Conservation (phyloP, 768 basidiomycete genomes). For the Panus rudis region DNA sequence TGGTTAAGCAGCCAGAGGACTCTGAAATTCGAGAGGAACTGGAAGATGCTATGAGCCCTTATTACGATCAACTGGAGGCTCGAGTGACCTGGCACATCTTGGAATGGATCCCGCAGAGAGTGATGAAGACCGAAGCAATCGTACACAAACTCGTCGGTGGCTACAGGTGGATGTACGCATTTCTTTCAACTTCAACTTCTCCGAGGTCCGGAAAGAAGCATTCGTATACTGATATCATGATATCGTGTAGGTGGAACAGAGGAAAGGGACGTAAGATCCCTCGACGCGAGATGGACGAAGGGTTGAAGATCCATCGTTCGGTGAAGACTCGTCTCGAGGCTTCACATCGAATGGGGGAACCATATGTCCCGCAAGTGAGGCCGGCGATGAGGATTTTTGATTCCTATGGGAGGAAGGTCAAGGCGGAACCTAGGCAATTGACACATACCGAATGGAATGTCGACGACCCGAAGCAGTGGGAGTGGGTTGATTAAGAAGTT, state of each 20-base stretch:
- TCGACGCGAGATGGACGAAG: conserved; percentile 3
- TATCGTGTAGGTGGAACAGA: conserved; percentile 4
- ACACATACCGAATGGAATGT: conserved; percentile 3
- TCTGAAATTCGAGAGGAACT: conserved; percentile 54
- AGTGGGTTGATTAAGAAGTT: conserved; percentile 6
- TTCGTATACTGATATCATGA: background rate
- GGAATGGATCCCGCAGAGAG: conserved; percentile 30
- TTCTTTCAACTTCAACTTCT: background rate
- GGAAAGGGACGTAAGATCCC: conserved; percentile 3
- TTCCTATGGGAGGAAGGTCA: background rate
- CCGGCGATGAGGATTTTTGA: background rate
- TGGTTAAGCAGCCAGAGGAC: background rate
- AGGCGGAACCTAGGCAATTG: conserved; percentile 1
- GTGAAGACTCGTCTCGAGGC: conserved; percentile 13
- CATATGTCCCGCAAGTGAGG: conserved; percentile 1
- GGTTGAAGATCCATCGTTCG: conserved; percentile 11
- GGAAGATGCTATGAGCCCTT: conserved; percentile 39
- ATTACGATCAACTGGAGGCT: conserved; percentile 49
- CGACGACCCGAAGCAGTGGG: conserved; percentile 1
- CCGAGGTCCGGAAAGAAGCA: background rate
- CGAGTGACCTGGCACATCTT: conserved; percentile 54
- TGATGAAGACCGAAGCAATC: conserved; percentile 3
- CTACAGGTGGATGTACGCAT: conserved; percentile 1
- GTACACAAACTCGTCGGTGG: background rate
- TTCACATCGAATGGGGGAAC: background rate